Conservation (phyloP, 805 yeast species). For the Candida khao-thaluensis region DNA sequence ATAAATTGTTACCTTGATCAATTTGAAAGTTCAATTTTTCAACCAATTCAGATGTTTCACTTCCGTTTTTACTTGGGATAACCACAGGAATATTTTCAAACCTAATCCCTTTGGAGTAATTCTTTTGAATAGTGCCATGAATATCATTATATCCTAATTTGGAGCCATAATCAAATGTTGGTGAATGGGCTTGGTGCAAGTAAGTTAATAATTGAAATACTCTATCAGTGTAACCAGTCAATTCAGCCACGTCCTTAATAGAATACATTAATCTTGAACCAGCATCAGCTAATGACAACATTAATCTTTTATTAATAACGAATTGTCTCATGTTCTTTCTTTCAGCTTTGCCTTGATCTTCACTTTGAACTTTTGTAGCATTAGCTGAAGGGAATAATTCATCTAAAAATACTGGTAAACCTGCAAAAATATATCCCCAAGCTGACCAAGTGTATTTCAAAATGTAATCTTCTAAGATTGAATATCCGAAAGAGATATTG, state of each 20-base stretch:
- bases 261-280: slow-evolving; percentile 94
- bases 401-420: slow-evolving; percentile 80
- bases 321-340: slow-evolving; percentile 79
- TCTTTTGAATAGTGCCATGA: slow-evolving; percentile 76
- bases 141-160: slow-evolving; percentile 49
- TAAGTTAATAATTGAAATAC: slow-evolving; percentile 74
- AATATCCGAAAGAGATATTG: slow-evolving; percentile 62
- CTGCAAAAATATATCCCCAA: slow-evolving; percentile 86
- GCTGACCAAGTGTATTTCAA: slow-evolving; percentile 94
- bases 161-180: slow-evolving; percentile 50
- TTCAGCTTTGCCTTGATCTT: slow-evolving; percentile 27
- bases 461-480: slow-evolving; percentile 78
- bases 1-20: slow-evolving; percentile 59
- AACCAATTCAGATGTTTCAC: slow-evolving; percentile 60
- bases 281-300: slow-evolving; percentile 91
- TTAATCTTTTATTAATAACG: slow-evolving; percentile 83
- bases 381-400: slow-evolving; percentile 20
- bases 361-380: not conserved
- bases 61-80: slow-evolving; percentile 66
- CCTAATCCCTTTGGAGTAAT: slow-evolving; percentile 69
- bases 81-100: slow-evolving; percentile 81
- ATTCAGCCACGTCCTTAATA: slow-evolving; percentile 84
- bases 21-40: slow-evolving; percentile 59
- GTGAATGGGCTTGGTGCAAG: slow-evolving; percentile 79
- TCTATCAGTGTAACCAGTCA: slow-evolving; percentile 87